These are phyloP conservation scores for Eucalyptus sp. DNA, from an alignment of 345 rosid genomes.

Conservation along the genomic window DNA sequence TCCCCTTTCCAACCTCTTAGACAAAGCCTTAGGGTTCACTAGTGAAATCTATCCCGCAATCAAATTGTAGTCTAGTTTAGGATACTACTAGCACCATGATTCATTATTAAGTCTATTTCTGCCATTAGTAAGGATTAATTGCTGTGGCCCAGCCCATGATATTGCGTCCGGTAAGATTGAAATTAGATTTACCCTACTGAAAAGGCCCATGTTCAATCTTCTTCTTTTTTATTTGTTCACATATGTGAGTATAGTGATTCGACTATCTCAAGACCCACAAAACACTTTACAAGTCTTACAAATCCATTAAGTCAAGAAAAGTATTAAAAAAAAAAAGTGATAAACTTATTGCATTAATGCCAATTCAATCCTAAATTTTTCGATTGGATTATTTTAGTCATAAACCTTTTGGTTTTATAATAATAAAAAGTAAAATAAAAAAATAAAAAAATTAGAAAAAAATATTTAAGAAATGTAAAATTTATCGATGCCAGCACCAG, in stretches of 20 bases:
- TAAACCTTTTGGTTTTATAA: too few species aligned
- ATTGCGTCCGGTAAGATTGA: not conserved
- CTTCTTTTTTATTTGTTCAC: not conserved
- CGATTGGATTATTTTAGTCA: too few species aligned
- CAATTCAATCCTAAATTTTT: too few species aligned
- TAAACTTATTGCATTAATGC: not conserved
- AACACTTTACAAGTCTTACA: not conserved
- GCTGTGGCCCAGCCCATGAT: not conserved
- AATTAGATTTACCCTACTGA: not conserved
- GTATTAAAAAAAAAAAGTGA: too few species aligned
- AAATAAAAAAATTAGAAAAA: too few species aligned
- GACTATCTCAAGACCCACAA: not conserved
- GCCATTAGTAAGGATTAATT: not conserved
- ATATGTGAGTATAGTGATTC: not conserved
- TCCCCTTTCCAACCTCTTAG: not conserved
- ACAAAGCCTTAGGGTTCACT: not conserved
- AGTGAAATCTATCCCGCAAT: not conserved
- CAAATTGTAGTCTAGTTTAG: not conserved
- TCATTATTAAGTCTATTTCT: not conserved
- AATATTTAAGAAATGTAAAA: too few species aligned
- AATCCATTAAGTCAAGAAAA: not conserved
- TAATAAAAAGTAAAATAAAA: too few species aligned
- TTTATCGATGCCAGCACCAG: rapidly evolving
- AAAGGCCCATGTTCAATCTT: not conserved
- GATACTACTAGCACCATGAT: not conserved